Percentiles rank a stretch among this genome's conserved stretches.
Evolutionary conservation across 768 basidiomycete species (phyloP).

Genomic region (Serendipita vermifera): DNA sequence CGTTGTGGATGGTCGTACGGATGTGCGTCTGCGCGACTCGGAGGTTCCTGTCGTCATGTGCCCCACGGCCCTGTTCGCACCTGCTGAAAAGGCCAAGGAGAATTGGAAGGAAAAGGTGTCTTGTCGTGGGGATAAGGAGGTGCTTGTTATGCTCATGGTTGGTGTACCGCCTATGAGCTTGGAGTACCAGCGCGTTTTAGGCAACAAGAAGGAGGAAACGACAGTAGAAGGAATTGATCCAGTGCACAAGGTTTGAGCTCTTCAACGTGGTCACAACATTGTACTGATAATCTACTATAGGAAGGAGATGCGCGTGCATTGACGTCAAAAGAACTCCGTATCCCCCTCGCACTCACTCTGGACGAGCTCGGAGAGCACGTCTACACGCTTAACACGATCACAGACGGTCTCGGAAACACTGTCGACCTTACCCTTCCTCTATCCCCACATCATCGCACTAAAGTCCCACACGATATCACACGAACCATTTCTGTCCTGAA

Average conservation of each 20-base stretch:
- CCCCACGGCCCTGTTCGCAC: constrained; percentile 55
- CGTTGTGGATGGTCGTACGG: constrained; percentile 44
- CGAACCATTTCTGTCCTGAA: constrained; percentile 58
- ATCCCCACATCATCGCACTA: constrained; percentile 16
- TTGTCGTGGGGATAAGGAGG: constrained; percentile 49
- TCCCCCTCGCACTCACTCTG: constrained; percentile 56
- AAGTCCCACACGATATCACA: constrained; percentile 26
- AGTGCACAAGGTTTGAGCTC: constrained; percentile 25
- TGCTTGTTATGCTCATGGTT: constrained; percentile 23
- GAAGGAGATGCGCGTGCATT: constrained; percentile 6
- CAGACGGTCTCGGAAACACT: constrained; percentile 71
- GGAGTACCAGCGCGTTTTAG: constrained; percentile 59
- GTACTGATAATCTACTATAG: not conserved
- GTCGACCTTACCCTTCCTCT: constrained; percentile 25
- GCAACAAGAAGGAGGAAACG: constrained; percentile 53
- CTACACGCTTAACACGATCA: constrained; percentile 66
- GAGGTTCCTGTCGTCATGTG: constrained; percentile 71
- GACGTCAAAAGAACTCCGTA: constrained; percentile 40
- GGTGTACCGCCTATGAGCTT: constrained; percentile 38
- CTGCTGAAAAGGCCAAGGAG: constrained; percentile 29
- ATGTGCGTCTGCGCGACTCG: constrained; percentile 55
- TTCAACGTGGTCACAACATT: not conserved
- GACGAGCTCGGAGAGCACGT: constrained; percentile 52
- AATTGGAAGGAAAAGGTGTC: constrained; percentile 34
- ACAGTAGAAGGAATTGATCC: constrained; percentile 77